Evolutionary conservation across 1,139 yeast species (phyloP).

Genomic region (Suhomyces taliae): DNA sequence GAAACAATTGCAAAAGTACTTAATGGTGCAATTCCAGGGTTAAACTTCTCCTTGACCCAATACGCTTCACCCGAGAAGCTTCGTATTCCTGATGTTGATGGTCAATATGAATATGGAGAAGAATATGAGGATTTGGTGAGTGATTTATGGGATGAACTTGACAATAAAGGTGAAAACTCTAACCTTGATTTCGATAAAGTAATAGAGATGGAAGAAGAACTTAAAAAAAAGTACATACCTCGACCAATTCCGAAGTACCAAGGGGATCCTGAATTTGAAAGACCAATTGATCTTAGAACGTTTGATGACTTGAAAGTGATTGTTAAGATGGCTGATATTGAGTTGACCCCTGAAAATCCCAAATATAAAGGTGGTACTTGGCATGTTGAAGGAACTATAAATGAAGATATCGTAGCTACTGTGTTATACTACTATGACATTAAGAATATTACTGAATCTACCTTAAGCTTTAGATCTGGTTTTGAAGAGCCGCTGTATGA

Average conservation of each 20-base stretch:
- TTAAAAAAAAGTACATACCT: too few relatives aligned
- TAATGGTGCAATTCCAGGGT: constrained; percentile 29
- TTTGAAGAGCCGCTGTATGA: constrained; percentile 39
- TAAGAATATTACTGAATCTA: constrained; percentile 40
- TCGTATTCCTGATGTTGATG: too few relatives aligned
- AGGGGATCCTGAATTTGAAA: neutral
- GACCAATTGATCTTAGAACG: constrained; percentile 18
- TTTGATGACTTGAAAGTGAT: constrained; percentile 35
- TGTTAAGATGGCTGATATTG: constrained; percentile 43
- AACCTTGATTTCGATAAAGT: too few relatives aligned
- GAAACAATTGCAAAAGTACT: constrained; percentile 30
- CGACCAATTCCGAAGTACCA: too few relatives aligned
- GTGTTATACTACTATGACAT: constrained; percentile 43
- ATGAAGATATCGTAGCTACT: constrained; percentile 47
- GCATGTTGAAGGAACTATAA: constrained; percentile 47
- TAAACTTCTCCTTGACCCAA: constrained; percentile 29
- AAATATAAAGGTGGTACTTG: constrained; percentile 43
- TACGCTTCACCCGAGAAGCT: constrained; percentile 12
- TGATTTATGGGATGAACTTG: too few relatives aligned
- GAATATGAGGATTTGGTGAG: too few relatives aligned
- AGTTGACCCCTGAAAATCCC: constrained; percentile 44
- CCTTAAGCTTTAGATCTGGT: constrained; percentile 31
- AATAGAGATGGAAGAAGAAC: too few relatives aligned
- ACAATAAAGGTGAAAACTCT: too few relatives aligned
- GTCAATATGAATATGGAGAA: too few relatives aligned